Base-by-base conservation (phyloP, 2,329 filamentous ascomycete genomes). In the Aspergillus spinulosporus region DNA sequence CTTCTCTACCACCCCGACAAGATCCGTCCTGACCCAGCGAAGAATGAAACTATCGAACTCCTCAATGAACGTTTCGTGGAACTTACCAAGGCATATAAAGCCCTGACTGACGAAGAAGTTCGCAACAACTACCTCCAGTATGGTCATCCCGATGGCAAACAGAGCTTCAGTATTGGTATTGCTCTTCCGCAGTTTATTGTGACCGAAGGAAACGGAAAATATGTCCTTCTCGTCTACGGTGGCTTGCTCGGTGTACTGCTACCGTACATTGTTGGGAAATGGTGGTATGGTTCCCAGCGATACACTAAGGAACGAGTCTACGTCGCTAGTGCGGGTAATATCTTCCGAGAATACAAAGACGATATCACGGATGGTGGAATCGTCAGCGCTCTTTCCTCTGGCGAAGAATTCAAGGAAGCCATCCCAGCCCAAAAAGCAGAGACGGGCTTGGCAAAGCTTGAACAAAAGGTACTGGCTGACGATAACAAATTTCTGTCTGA, bases 251-350 rank as follows among this genome's bases (percentile, higher is more conserved):
- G 93, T 54, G 90, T 97, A 59, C 79, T 97, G 58, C 80, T 99
- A 51, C 94, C 94, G 2, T 99, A 95, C 73, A 80, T 94, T 47
- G 93, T 99, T 54, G 94, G 94, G 47, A 92, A 89, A 57, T 99
- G 94, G 94, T 99, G 94, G 94, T 99, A 99, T 72, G 94, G 95
- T 59, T 95, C 91, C 34, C 93, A 96, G 74, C 85, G 88, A 66
- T 85, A 90, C 75, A 97, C 94, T 39, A 95, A 93, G 77, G 95
- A 99, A 75, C 91, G 90, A 65, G 89, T 97, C 28, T 81, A 96
- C 54, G 88, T 97, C 71, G 90, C 94, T 71, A 97, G 90, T 74
- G 92, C 95, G 65, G 95, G 95, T 74, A 92, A 91, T 63, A 84
- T 99, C 57, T 97, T 99, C 83, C 88, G 87, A 66, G 91, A 96